Evolutionary conservation across 208 protist species (phyloP).

Genomic region (Lotmaria passim): DNA sequence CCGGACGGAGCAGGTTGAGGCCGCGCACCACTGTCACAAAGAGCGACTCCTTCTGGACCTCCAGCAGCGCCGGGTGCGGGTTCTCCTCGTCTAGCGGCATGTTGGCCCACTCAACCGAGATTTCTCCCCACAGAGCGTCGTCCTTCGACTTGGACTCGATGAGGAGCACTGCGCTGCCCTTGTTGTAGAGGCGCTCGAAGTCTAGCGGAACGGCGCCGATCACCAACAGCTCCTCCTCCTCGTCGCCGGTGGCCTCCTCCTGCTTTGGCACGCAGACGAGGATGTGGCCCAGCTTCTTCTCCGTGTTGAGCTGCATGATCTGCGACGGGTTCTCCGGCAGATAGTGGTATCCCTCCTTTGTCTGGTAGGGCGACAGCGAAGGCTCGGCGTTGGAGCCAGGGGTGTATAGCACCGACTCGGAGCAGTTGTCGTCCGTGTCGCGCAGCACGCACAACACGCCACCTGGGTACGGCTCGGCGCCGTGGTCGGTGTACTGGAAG

Average conservation of each 20-base stretch:
- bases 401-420: conserved; percentile 77
- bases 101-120: conserved; percentile 84
- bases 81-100: conserved; percentile 43
- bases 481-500: conserved; percentile 92
- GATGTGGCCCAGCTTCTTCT: conserved; percentile 88
- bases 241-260: conserved; percentile 45
- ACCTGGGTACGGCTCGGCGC: conserved; percentile 61
- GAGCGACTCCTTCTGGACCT: conserved; percentile 69
- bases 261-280: conserved; percentile 86
- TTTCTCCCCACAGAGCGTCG: conserved; percentile 88
- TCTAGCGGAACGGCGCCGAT: conserved; percentile 87
- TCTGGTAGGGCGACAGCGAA: conserved; percentile 82
- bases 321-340: conserved; percentile 80
- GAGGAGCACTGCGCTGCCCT: conserved; percentile 80
- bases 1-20: conserved; percentile 58
- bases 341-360: conserved; percentile 86
- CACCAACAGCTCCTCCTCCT: conserved; percentile 88
- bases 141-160: conserved; percentile 89
- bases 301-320: conserved; percentile 85
- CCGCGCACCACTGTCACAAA: conserved; percentile 84
- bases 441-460: conserved; percentile 87
- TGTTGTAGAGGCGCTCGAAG: conserved; percentile 83
- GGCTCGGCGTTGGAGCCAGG: conserved; percentile 49
- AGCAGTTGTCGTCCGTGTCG: conserved; percentile 91
- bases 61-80: conserved; percentile 33